Conservation (phyloP, 2,329 filamentous ascomycete genomes). For the Emericellopsis cladophorae region DNA sequence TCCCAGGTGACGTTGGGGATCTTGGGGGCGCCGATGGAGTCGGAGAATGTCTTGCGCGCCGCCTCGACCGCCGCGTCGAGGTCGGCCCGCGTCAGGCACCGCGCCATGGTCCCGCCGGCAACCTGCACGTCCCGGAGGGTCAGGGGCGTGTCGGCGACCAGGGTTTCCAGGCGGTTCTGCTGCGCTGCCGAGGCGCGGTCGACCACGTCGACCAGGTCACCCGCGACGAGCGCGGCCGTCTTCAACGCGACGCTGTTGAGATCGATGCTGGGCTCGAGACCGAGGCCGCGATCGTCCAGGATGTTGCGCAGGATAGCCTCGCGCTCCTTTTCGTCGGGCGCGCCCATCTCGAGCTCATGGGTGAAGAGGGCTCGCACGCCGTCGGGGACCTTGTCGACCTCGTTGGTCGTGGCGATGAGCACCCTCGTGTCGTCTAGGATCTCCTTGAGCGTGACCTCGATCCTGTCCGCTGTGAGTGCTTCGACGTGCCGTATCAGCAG, state of each 20-base stretch:
- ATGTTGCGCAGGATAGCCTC: conserved; percentile 76
- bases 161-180: conserved; percentile 58
- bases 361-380: conserved; percentile 84
- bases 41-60: conserved; percentile 93
- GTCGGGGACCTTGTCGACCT: conserved; percentile 88
- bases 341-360: conserved; percentile 86
- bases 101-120: conserved; percentile 68
- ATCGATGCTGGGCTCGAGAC: conserved; percentile 74
- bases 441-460: conserved; percentile 73
- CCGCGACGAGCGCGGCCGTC: conserved; percentile 88
- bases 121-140: conserved; percentile 77
- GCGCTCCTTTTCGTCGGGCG: conserved; percentile 84
- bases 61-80: conserved; percentile 91
- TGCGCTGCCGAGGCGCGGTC: conserved; percentile 76
- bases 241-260: conserved; percentile 79
- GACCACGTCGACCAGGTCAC: conserved; percentile 87
- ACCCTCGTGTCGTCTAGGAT: conserved; percentile 71
- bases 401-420: conserved; percentile 85
- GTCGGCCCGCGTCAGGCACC: conserved; percentile 68
- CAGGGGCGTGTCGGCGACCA: conserved; percentile 42
- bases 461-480: conserved; percentile 80
- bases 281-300: conserved; percentile 61
- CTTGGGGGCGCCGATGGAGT: conserved; percentile 93
- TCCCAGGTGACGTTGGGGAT: conserved; percentile 96
- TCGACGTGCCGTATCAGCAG: conserved; percentile 86